These are phyloP conservation scores for Ormosia emarginata DNA, from an alignment of 306 rosid genomes.

Conservation along the genomic window DNA sequence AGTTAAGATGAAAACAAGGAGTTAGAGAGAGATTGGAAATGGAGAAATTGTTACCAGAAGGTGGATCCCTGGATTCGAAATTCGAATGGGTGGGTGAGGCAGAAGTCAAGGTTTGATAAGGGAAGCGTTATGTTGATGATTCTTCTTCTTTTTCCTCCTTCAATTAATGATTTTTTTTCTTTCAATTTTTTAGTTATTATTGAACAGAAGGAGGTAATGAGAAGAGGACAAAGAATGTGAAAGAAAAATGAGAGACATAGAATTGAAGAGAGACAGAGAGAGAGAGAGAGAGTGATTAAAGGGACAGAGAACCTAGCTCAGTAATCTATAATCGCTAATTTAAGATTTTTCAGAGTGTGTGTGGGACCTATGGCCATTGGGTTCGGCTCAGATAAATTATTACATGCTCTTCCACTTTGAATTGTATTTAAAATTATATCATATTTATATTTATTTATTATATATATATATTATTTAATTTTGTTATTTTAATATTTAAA, in stretches of 20 bases:
- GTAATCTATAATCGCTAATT: constrained; percentile 15
- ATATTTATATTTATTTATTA: no score
- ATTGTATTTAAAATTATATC: no score
- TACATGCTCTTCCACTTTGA: no score
- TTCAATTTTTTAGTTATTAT: neutral
- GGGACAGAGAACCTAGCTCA: constrained; percentile 5
- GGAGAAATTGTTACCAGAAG: constrained; percentile 34
- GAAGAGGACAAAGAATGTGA: constrained; percentile 23
- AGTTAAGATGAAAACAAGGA: neutral
- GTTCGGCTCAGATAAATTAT: no score
- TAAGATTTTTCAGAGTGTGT: neutral
- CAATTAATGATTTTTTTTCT: neutral
- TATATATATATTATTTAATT: no score
- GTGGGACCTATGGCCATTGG: neutral
- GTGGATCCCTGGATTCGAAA: constrained; percentile 32
- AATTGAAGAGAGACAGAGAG: neutral
- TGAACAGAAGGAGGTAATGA: neutral
- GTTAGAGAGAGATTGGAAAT: neutral
- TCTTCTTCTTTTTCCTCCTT: constrained; percentile 4
- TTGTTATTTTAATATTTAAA: no score
- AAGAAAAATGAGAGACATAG: neutral
- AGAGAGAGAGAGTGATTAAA: constrained; percentile 1
- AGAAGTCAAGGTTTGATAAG: constrained; percentile 1
- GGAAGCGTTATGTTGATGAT: neutral
- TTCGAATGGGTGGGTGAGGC: constrained; percentile 7